Conservation (phyloP, 2,329 filamentous ascomycete genomes). For the Penicillium sp. region DNA sequence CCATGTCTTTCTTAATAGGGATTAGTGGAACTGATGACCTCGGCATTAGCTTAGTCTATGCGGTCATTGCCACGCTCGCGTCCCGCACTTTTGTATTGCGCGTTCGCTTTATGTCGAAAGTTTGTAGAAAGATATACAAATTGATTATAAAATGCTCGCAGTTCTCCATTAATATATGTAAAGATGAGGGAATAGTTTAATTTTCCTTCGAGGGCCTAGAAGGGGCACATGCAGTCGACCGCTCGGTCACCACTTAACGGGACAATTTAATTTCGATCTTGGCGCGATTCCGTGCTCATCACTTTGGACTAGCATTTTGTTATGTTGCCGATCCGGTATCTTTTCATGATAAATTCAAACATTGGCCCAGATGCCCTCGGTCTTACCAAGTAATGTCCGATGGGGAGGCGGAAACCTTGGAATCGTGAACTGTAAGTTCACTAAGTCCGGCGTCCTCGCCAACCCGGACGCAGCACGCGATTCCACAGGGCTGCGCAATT, state of each 20-base stretch:
- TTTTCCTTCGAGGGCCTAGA: neutral
- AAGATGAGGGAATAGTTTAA: neutral
- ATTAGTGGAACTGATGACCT: slow-evolving; percentile 14
- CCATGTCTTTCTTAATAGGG: slow-evolving; percentile 2
- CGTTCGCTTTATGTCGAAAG: slow-evolving; percentile 18
- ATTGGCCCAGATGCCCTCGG: neutral
- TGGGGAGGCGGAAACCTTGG: neutral
- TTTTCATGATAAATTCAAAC: slow-evolving; percentile 7
- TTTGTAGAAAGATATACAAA: neutral
- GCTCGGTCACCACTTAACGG: slow-evolving; percentile 15
- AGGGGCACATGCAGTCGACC: slow-evolving; percentile 17
- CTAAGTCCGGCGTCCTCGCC: slow-evolving; percentile 2
- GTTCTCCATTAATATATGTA: neutral
- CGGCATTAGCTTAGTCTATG: slow-evolving; percentile 16
- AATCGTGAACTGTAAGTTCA: neutral
- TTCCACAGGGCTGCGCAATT: neutral
- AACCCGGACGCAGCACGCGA: slow-evolving; percentile 10
- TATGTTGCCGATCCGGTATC: slow-evolving; percentile 28
- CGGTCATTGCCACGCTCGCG: slow-evolving; percentile 34
- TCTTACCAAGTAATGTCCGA: neutral
- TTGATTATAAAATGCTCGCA: too few relatives aligned
- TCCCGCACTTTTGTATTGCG: slow-evolving; percentile 30
- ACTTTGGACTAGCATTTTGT: slow-evolving; percentile 22
- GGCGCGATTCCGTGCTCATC: slow-evolving; percentile 27
- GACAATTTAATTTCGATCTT: slow-evolving; percentile 17